Base-by-base conservation (phyloP, 2,329 filamentous ascomycete species). In the Aspergillus brasiliensis region DNA sequence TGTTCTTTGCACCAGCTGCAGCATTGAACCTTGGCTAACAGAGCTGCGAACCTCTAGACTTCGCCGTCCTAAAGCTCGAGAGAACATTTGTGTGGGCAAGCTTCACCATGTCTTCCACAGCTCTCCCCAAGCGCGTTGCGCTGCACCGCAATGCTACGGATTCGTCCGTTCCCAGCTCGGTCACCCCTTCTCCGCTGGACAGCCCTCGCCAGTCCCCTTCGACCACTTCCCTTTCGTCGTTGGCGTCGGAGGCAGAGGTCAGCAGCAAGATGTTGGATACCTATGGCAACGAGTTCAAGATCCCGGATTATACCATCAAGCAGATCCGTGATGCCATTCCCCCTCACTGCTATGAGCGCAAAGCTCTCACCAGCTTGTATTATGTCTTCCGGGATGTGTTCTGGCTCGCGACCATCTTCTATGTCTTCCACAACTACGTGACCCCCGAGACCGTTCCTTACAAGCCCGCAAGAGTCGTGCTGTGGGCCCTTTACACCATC, bases 241-340 rank as follows among this genome's bases (percentile, higher is more conserved):
- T 98, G 75, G 88, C 86, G 58, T 93, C 91, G 10, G 84, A 87
- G 58, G 82, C 85, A 47, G 85, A 83, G 58, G 82, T 83, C 67
- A 72, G 58, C 66, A 65, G 75, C 67, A 88, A 88, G 76, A 86
- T 99, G 68, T 72, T 95, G 65, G 93, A 99, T 81, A 94, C 92
- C 11, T 95, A 96, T 77, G 95, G 95, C 79, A 97, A 98, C 79
- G 86, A 92, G 73, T 99, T 99, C 82, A 84, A 91, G 78, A 84
- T 96, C 59, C 95, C 95, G 68, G 89, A 98, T 80, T 99, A 90
- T 83, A 96, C 92, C 75, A 96, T 99, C 85, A 97, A 97, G 84
- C 87, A 99, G 75, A 94, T 99, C 75, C 89, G 92, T 73, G 91
- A 97, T 80, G 95, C 95, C 76, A 99, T 99, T 69, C 95, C 95